Percentiles rank a stretch among this genome's conserved stretches.
Conservation (phyloP, 257 asterid species). For the Solanum corneliomulleri region DNA sequence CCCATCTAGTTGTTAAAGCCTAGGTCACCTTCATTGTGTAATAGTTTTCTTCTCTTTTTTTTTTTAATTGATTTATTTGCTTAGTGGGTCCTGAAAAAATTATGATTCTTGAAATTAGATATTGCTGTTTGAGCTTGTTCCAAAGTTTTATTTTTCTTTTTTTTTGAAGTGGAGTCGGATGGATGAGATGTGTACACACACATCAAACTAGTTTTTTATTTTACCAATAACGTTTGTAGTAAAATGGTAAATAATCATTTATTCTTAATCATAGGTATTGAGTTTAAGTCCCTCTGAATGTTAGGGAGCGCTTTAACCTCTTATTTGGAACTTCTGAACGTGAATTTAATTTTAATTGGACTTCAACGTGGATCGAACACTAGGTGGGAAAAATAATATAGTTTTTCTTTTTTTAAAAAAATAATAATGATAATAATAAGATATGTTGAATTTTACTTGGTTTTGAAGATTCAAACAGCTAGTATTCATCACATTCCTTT, state of each 20-base stretch:
- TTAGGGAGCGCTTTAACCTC: neutral
- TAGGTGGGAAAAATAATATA: too few species aligned
- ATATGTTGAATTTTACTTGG: constrained; percentile 1
- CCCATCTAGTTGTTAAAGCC: constrained; percentile 4
- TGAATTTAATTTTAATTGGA: too few species aligned
- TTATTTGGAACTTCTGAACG: too few species aligned
- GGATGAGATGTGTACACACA: neutral
- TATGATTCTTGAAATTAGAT: constrained; percentile 10
- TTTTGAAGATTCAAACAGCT: constrained; percentile 12
- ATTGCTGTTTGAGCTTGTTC: constrained; percentile 1
- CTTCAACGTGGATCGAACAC: neutral
- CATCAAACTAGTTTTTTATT: neutral
- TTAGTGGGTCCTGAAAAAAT: constrained; percentile 1
- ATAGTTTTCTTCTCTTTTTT: constrained; percentile 4
- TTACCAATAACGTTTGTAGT: too few species aligned
- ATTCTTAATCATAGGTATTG: neutral
- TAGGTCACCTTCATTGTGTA: neutral
- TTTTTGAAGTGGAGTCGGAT: neutral
- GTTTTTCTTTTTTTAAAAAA: too few species aligned
- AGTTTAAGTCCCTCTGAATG: too few species aligned
- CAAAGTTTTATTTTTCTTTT: neutral
- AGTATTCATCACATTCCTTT: constrained; percentile 1
- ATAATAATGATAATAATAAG: too few species aligned
- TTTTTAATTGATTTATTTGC: neutral
- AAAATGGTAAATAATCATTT: too few species aligned